Conservation (phyloP, 139 green algal genomes). For the Micromonas commoda region DNA sequence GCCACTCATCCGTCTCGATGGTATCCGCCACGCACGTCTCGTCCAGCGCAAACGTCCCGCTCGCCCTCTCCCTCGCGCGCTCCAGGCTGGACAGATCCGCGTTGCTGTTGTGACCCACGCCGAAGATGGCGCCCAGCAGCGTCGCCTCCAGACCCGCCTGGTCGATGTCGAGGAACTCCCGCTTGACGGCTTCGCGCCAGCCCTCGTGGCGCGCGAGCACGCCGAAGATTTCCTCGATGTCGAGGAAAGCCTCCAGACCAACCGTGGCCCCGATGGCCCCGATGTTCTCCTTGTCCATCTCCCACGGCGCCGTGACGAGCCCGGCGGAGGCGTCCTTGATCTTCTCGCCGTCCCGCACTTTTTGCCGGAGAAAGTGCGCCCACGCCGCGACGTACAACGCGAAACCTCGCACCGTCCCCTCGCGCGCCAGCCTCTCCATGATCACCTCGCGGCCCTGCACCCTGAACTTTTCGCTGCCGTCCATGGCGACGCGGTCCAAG, state of each 20-base stretch:
- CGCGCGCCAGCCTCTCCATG: neutral
- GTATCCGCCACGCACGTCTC: neutral
- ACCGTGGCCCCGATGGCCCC: too few species aligned
- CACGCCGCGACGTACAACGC: neutral
- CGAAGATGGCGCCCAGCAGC: neutral
- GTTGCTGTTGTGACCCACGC: neutral
- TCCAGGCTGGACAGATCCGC: neutral
- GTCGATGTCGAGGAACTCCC: neutral
- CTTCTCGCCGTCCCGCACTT: neutral
- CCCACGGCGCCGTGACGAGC: neutral
- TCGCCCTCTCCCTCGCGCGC: neutral
- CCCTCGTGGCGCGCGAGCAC: neutral
- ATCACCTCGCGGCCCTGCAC: neutral
- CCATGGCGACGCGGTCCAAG: neutral
- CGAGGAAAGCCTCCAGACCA: neutral
- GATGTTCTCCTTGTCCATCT: neutral
- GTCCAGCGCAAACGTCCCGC: neutral
- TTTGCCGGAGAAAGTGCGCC: neutral
- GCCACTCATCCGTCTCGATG: neutral
- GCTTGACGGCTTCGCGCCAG: neutral
- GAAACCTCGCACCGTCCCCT: neutral
- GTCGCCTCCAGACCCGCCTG: neutral
- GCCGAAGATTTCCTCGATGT: neutral
- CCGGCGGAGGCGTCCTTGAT: neutral
- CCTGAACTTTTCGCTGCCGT: neutral